Evolutionary conservation across 257 asterid genomes (phyloP).

Genomic region (Nicotiana paniculata): DNA sequence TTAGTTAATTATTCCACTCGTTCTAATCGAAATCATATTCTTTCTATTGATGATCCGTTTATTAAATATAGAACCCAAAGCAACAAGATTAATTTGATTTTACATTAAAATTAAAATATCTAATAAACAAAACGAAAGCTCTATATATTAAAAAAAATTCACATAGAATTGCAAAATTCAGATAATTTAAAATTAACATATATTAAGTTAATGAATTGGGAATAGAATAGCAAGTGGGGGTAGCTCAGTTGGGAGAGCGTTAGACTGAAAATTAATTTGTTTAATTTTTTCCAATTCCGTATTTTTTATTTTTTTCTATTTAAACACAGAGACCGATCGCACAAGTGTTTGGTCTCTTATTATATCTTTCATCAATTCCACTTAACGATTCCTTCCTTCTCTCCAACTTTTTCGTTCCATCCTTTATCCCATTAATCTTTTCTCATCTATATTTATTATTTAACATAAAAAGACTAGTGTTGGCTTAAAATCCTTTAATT

Average conservation of each 20-base stretch:
- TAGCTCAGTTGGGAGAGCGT: constrained; percentile 98
- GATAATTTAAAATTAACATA: too few species aligned
- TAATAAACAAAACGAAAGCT: neutral
- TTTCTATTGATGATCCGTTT: neutral
- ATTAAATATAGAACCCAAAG: neutral
- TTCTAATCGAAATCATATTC: too few species aligned
- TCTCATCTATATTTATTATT: neutral
- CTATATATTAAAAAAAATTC: neutral
- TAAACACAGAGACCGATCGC: neutral
- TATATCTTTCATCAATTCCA: neutral
- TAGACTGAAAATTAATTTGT: constrained; percentile 55
- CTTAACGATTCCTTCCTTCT: neutral
- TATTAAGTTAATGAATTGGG: neutral
- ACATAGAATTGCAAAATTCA: neutral
- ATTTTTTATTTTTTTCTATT: neutral
- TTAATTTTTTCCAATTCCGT: too few species aligned
- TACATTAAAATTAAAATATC: neutral
- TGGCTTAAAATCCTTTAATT: too few species aligned
- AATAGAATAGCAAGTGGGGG: too few species aligned
- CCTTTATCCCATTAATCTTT: neutral
- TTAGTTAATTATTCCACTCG: too few species aligned
- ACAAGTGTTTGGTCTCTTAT: constrained; percentile 24
- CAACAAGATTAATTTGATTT: neutral
- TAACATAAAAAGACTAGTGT: neutral
- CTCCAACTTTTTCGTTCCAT: neutral